A percentile compares a stretch with the other conserved stretches of the same genome.
Conservation (phyloP, 2,329 filamentous ascomycete species). For the Neonectria sp. region DNA sequence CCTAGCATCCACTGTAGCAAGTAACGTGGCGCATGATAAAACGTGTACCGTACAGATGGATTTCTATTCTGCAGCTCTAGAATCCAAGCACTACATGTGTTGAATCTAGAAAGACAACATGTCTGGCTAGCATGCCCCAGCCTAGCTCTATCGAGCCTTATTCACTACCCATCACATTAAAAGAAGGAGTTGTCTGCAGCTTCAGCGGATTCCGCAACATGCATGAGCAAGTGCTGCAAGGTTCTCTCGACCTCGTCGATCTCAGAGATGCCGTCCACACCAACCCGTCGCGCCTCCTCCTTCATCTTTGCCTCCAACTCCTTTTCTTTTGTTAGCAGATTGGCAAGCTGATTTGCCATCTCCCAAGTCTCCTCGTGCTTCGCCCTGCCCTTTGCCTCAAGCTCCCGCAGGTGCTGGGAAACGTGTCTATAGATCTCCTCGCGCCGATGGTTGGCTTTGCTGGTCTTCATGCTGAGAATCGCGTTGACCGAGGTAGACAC, state of each 20-base stretch:
- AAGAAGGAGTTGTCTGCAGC: conserved; percentile 25
- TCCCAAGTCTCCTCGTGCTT: conserved; percentile 26
- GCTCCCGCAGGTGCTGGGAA: conserved; percentile 44
- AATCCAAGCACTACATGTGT: background rate
- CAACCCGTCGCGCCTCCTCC: conserved; percentile 29
- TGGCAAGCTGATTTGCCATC: conserved; percentile 17
- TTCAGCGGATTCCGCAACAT: background rate
- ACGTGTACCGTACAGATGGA: background rate
- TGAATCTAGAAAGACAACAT: background rate
- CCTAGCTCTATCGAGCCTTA: background rate
- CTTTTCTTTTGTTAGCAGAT: conserved; percentile 24
- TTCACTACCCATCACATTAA: conserved; percentile 1
- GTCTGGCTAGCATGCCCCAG: background rate
- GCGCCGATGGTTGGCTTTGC: conserved; percentile 21
- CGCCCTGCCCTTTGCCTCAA: conserved; percentile 12
- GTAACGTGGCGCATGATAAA: background rate
- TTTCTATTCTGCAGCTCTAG: too few relatives aligned
- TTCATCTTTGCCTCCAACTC: conserved; percentile 21
- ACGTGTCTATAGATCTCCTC: conserved; percentile 46
- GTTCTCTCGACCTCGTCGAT: conserved; percentile 29
- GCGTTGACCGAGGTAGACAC: conserved; percentile 16
- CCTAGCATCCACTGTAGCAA: too few relatives aligned
- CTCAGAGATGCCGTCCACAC: conserved; percentile 13
- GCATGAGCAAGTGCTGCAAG: conserved; percentile 10
- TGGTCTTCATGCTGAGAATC: conserved; percentile 21